Percentiles rank a stretch among this genome's conserved stretches.
Conservation (phyloP, 768 basidiomycete genomes). For the Phanerochaete carnosa region DNA sequence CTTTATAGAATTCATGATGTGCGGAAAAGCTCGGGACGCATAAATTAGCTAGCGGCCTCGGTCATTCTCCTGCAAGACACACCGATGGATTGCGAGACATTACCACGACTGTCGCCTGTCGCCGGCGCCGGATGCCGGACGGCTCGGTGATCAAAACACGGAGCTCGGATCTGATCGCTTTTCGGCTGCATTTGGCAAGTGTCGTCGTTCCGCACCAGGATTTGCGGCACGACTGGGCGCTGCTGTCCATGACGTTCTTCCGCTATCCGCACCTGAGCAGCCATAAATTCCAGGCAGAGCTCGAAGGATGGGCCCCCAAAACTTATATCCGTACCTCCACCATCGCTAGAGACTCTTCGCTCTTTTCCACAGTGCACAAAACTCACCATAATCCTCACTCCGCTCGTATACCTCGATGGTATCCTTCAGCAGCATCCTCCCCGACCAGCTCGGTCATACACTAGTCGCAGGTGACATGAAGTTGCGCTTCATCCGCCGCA, state of each 20-base stretch:
- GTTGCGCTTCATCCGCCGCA: constrained; percentile 15
- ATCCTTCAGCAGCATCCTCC: constrained; percentile 23
- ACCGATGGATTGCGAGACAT: too few relatives aligned
- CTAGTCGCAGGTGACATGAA: constrained; percentile 11
- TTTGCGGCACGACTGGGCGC: neutral
- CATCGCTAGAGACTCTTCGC: neutral
- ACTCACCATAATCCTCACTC: neutral
- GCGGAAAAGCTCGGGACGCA: too few relatives aligned
- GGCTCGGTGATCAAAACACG: neutral
- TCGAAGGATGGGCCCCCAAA: neutral
- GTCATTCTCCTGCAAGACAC: too few relatives aligned
- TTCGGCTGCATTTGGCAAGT: neutral
- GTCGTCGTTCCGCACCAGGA: neutral
- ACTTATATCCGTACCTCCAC: neutral
- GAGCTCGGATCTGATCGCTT: neutral
- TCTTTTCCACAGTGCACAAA: neutral
- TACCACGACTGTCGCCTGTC: too few relatives aligned
- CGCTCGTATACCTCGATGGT: constrained; percentile 13
- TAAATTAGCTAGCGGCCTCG: too few relatives aligned
- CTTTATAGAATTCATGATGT: neutral
- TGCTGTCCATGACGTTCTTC: neutral
- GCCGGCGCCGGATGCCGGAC: neutral
- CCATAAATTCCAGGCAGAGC: neutral
- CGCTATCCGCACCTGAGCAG: neutral
- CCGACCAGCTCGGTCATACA: constrained; percentile 20